phyloP scores from a whole-genome alignment of 495 filamentous ascomycete genomes.

The Aspergillus panamensis region DNA sequence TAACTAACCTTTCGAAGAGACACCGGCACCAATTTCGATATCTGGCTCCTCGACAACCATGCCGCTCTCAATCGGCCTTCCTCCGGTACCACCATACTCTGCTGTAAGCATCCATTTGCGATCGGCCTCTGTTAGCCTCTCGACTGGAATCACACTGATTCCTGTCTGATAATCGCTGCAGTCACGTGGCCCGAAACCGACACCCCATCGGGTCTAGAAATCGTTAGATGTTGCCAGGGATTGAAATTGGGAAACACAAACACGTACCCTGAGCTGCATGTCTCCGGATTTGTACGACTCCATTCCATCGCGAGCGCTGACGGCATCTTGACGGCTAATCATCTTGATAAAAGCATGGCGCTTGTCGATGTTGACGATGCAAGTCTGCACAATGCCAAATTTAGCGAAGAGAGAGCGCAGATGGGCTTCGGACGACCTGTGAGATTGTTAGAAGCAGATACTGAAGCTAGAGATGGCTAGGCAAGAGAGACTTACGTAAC shows the following conservation, averaged over 20 bases:
- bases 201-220: conserved; percentile 86
- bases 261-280: conserved; percentile 73
- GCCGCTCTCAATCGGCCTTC: conserved; percentile 71
- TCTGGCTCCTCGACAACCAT: conserved; percentile 95
- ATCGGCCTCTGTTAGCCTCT: conserved; percentile 90
- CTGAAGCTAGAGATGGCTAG: background rate
- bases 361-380: conserved; percentile 96
- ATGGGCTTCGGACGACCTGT: conserved; percentile 72
- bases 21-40: conserved; percentile 96
- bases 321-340: conserved; percentile 80
- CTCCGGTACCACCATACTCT: conserved; percentile 89
- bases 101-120: conserved; percentile 96
- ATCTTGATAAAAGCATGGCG: conserved; percentile 99
- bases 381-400: conserved; percentile 88
- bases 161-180: conserved; percentile 94
- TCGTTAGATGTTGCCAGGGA: conserved; percentile 19
- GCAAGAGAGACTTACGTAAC: conserved; percentile 65
- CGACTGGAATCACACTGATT: conserved; percentile 88
- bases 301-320: conserved; percentile 85
- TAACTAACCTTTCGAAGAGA: conserved; percentile 76
- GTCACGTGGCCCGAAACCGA: conserved; percentile 94
- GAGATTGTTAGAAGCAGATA: conserved; percentile 12
- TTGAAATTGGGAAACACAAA: background rate
- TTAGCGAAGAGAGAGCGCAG: conserved; percentile 71
- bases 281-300: conserved; percentile 69